Evolutionary conservation across 1,284 basidiomycete species (phyloP), one percentile per base, ranked within the genome.

Genomic region (Malassezia caprae): DNA sequence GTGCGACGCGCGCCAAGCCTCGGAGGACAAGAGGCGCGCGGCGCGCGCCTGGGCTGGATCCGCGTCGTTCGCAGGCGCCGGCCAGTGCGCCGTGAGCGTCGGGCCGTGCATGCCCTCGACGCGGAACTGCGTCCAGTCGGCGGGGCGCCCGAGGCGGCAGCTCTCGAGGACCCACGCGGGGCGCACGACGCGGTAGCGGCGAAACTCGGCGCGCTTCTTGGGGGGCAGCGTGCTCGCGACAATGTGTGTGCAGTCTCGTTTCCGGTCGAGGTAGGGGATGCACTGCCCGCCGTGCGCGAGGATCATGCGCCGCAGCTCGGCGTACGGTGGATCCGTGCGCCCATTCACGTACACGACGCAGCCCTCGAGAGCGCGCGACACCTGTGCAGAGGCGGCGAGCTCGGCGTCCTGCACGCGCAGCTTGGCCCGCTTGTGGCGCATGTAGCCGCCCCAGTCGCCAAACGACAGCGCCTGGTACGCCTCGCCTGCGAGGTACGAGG

Each of bases 181-280:
- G 31, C 78, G 79, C 27, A 87, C 89, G 11, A 96, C 84, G 69
- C 88, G 91, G 82, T 93, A 86, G 48, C 84, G 76, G 68, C 85
- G 82, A 75, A 91, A 94, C 65, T 94, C 90, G 43, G 82, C 81
- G 44, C 88, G 80, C 76, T 96, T 96, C 49, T 84, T 83, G 0
- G 89, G 84, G 0, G 93, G 96, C 30, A 98, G 80, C 21, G 87
- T 85, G 54, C 84, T 86, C 0, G 93, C 91, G 52, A 98, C 79
- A 62, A 96, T 84, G 71, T 91, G 89, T 0, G 88, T 90, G 35
- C 60, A 59, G 10, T 65, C 61, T 13, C 56, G 48, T 72, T 90
- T 89, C 73, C 80, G 83, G 73, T 87, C 86, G 21, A 93, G 79
- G 72, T 90, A 91, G 0, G 90, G 82, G 52, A 88, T 84, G 58